These are phyloP conservation scores for Choiromyces venosus DNA, from an alignment of 495 filamentous ascomycete genomes.

Conservation along the genomic window DNA sequence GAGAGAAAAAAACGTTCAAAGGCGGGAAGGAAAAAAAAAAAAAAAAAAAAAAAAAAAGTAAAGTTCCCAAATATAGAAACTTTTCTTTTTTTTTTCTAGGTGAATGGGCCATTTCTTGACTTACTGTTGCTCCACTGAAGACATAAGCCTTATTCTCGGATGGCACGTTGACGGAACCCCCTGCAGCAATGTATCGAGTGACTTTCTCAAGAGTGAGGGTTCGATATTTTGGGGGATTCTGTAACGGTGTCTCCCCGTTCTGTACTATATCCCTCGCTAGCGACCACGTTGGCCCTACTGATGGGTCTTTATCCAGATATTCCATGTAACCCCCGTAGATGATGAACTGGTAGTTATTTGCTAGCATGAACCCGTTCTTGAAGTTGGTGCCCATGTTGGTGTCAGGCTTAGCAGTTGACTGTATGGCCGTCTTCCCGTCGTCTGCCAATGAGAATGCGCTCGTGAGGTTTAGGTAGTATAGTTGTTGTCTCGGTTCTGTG, in stretches of 20 bases:
- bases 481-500: slow-evolving; percentile 49
- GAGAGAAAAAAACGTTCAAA: neutral
- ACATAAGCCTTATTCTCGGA: slow-evolving; percentile 71
- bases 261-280: slow-evolving; percentile 49
- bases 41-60: neutral
- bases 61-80: neutral
- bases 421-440: slow-evolving; percentile 48
- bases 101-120: slow-evolving; percentile 3
- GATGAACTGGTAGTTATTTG: slow-evolving; percentile 58
- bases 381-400: slow-evolving; percentile 53
- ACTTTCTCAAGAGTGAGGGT: slow-evolving; percentile 42
- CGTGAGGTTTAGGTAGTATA: slow-evolving; percentile 57
- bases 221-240: slow-evolving; percentile 43
- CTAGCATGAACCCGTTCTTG: slow-evolving; percentile 59
- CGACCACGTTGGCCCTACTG: slow-evolving; percentile 43
- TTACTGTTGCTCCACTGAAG: slow-evolving; percentile 53
- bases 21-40: no score
- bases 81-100: neutral
- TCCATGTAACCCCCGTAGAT: slow-evolving; percentile 50
- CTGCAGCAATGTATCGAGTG: slow-evolving; percentile 61
- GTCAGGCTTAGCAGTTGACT: slow-evolving; percentile 17
- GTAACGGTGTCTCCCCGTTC: slow-evolving; percentile 44
- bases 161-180: slow-evolving; percentile 58
- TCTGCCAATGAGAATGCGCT: slow-evolving; percentile 50
- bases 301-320: slow-evolving; percentile 22